Conservation (phyloP, 192 early-diverging fungal species). For the Coemansia sp. region DNA sequence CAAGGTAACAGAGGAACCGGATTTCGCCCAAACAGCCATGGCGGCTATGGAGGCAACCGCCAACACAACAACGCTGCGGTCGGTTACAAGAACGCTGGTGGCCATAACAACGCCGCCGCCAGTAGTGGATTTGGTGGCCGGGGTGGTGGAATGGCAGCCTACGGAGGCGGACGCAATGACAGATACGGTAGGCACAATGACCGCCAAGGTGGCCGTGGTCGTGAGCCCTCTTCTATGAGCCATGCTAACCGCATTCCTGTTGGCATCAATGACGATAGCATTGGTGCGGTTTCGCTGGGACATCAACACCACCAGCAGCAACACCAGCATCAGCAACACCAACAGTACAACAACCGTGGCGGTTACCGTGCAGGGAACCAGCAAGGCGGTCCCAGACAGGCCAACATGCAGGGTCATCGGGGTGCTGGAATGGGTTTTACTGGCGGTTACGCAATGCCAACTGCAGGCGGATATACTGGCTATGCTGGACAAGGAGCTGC, state of each 20-base stretch:
- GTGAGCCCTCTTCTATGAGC: constrained; percentile 19
- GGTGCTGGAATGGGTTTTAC: constrained; percentile 23
- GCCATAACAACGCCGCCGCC: constrained; percentile 2
- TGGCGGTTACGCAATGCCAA: constrained; percentile 31
- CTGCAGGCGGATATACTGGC: constrained; percentile 18
- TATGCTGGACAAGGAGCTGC: constrained; percentile 33
- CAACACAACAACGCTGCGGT: constrained; percentile 6
- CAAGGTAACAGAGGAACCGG: constrained; percentile 19
- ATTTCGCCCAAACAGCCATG: constrained; percentile 11
- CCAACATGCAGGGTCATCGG: neutral
- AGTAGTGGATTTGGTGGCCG: constrained; percentile 5
- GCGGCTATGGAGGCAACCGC: constrained; percentile 2
- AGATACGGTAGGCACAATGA: constrained; percentile 22
- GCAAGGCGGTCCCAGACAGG: constrained; percentile 6
- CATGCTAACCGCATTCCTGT: constrained; percentile 41
- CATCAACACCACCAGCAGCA: neutral
- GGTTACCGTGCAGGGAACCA: constrained; percentile 25
- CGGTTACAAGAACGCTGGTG: constrained; percentile 9
- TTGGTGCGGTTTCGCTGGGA: neutral
- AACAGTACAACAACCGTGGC: constrained; percentile 14
- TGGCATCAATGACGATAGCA: constrained; percentile 1
- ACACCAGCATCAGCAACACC: too few relatives aligned
- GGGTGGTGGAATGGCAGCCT: neutral
- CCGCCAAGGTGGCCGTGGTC: constrained; percentile 28
- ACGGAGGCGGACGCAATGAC: constrained; percentile 21